These are phyloP conservation scores for Corchorus olitorius DNA, from an alignment of 345 rosid species.

Conservation along the genomic window DNA sequence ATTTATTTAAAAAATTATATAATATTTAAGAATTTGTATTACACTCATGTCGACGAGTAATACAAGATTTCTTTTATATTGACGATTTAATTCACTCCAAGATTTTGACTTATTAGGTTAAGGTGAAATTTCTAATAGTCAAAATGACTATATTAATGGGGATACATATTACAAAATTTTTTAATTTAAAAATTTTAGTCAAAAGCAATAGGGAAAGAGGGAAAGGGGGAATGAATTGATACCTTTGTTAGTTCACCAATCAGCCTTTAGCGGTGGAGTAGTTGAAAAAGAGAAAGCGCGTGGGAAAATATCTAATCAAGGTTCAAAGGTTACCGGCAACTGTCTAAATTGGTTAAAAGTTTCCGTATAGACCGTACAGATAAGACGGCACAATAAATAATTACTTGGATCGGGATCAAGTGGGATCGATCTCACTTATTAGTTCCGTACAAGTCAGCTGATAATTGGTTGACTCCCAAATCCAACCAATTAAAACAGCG, in stretches of 20 bases:
- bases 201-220: background rate
- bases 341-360: slow-evolving; percentile 17
- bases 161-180: background rate
- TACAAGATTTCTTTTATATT: too few species aligned
- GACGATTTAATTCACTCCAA: background rate
- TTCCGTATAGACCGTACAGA: slow-evolving; percentile 52
- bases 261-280: background rate
- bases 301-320: slow-evolving; percentile 10
- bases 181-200: too few species aligned
- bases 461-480: background rate
- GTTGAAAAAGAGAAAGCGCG: slow-evolving; percentile 36
- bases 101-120: background rate
- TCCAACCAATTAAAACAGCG: background rate
- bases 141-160: background rate
- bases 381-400: slow-evolving; percentile 28
- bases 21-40: too few species aligned
- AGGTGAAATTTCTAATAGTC: background rate
- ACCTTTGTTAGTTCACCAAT: background rate
- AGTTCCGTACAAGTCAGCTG: background rate
- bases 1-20: too few species aligned
- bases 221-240: background rate
- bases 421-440: background rate
- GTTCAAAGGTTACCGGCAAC: slow-evolving; percentile 37
- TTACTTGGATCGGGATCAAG: background rate
- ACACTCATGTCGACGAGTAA: background rate